Conservation (phyloP, 495 filamentous ascomycete species). For the Extremus antarcticus region DNA sequence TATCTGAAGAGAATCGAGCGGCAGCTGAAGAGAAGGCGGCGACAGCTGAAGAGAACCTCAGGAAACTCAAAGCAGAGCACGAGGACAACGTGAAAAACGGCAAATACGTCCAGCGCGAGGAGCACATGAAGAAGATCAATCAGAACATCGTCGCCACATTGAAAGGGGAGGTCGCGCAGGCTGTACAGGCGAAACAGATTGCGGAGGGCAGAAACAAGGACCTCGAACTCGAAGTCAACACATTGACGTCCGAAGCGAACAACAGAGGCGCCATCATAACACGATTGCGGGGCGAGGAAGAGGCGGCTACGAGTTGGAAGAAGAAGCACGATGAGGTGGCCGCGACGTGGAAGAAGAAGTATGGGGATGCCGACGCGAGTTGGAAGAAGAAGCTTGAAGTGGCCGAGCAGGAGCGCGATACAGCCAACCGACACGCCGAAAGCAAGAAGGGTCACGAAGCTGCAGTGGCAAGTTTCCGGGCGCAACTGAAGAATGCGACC, state of each 20-base stretch:
- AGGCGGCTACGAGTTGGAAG: constrained; percentile 9
- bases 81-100: constrained; percentile 15
- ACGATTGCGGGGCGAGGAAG: constrained; percentile 14
- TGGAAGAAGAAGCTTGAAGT: constrained; percentile 15
- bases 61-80: constrained; percentile 13
- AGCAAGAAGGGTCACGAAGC: constrained; percentile 29
- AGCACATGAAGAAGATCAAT: constrained; percentile 42
- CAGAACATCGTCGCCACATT: constrained; percentile 44
- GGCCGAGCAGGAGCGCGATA: constrained; percentile 20
- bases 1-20: constrained; percentile 25
- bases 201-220: constrained; percentile 9
- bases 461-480: constrained; percentile 15
- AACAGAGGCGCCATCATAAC: neutral
- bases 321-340: constrained; percentile 16
- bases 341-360: too few relatives aligned
- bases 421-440: constrained; percentile 11
- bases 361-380: too few relatives aligned
- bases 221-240: constrained; percentile 9
- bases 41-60: constrained; percentile 22
- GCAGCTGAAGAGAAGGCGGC: constrained; percentile 26
- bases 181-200: constrained; percentile 30
- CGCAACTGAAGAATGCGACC: constrained; percentile 16
- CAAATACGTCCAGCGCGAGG: constrained; percentile 29
- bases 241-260: constrained; percentile 12
- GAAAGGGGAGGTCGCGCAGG: constrained; percentile 39